Percentiles rank a stretch among this genome's conserved stretches.
Evolutionary conservation across 129 eudicot genomes (phyloP).

Genomic region (Heracleum sosnowskyi): DNA sequence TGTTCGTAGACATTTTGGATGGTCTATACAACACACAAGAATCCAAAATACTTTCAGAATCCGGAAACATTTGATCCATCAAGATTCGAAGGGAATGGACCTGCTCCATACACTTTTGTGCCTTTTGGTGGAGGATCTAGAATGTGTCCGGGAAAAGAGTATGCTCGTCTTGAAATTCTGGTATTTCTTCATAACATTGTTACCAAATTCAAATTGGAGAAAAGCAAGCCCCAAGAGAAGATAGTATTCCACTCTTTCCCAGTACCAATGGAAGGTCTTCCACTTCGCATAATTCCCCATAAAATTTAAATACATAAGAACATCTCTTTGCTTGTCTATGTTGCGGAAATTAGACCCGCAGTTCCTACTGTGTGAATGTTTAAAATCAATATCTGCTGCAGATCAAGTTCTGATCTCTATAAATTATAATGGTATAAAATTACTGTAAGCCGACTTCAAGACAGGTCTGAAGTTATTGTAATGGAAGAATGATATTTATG

Average conservation of each 20-base stretch:
- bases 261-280: conserved; percentile 3
- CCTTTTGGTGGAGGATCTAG: conserved; percentile 8
- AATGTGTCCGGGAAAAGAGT: conserved; percentile 16
- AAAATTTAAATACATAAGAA: background rate
- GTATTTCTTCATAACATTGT: conserved; percentile 5
- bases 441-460: too few species aligned
- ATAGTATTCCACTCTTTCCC: background rate
- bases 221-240: background rate
- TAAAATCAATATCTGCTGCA: background rate
- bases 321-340: too few species aligned
- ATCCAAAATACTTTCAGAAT: background rate
- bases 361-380: background rate
- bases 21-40: background rate
- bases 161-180: background rate
- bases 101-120: conserved; percentile 7
- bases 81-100: conserved; percentile 6
- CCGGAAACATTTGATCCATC: conserved; percentile 10
- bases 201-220: conserved; percentile 6
- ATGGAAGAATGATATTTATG: background rate
- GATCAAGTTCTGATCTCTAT: background rate
- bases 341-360: background rate
- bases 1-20: background rate
- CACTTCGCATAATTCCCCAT: background rate
- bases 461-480: too few species aligned
- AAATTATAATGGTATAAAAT: too few species aligned